Evolutionary conservation across 2,329 filamentous ascomycete species (phyloP).

Genomic region (Gnomoniopsis smithogilvyi): DNA sequence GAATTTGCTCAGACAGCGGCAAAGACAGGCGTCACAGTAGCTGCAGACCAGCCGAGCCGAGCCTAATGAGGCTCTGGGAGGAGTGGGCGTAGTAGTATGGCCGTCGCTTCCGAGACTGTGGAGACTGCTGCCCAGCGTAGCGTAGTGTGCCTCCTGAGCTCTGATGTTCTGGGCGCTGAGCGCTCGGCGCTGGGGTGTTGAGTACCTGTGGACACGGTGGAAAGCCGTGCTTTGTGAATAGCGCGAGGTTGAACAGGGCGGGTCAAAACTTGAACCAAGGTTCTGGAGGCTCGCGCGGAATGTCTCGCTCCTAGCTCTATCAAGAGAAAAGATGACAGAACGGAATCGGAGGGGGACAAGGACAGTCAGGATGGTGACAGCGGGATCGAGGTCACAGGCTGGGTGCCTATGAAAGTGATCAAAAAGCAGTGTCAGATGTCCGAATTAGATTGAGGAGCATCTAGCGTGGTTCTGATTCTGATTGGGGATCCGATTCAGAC

Average conservation of each 20-base stretch:
- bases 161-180: neutral
- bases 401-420: neutral
- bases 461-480: too few species aligned
- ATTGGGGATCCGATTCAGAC: too few species aligned
- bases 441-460: neutral
- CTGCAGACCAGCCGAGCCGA: neutral
- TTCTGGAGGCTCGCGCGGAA: neutral
- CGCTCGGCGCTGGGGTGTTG: neutral
- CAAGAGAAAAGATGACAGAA: neutral
- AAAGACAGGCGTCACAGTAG: too few species aligned
- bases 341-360: neutral
- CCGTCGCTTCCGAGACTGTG: neutral
- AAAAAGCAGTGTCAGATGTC: neutral
- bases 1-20: neutral
- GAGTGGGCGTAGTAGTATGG: neutral
- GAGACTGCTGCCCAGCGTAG: neutral
- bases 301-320: neutral
- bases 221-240: neutral
- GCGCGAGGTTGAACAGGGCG: neutral
- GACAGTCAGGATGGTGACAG: neutral
- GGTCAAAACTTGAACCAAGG: neutral
- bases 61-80: neutral
- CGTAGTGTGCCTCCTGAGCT: too few species aligned
- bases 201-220: neutral
- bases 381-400: neutral